phyloP scores from a whole-genome alignment of 257 asterid genomes.

The Apocynum venetum region DNA sequence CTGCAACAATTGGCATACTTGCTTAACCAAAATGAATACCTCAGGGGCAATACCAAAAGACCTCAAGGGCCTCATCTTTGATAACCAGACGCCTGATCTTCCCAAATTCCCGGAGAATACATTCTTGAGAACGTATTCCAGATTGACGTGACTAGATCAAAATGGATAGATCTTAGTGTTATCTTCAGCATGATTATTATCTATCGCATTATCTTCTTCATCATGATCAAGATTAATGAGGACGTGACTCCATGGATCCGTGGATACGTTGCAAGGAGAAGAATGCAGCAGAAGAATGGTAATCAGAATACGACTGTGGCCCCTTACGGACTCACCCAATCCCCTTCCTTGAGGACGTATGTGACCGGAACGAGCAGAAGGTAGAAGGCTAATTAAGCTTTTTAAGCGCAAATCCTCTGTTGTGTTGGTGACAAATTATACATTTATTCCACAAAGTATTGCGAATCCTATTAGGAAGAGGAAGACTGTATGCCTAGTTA shows the following conservation, averaged over 20 bases:
- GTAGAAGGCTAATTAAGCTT: conserved; percentile 11
- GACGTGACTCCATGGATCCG: conserved; percentile 97
- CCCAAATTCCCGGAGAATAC: conserved; percentile 91
- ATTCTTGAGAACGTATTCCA: conserved; percentile 78
- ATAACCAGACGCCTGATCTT: conserved; percentile 71
- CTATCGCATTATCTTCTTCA: conserved; percentile 84
- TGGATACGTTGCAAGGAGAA: conserved; percentile 77
- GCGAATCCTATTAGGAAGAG: too few species aligned
- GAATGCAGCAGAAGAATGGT: conserved; percentile 66
- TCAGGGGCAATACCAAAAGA: conserved; percentile 99
- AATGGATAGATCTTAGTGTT: conserved; percentile 82
- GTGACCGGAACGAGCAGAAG: conserved; percentile 32
- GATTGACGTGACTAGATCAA: conserved; percentile 70
- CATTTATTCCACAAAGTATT: too few species aligned
- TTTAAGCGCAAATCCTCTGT: too few species aligned
- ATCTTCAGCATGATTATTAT: conserved; percentile 73
- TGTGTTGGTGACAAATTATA: too few species aligned
- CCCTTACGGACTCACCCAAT: conserved; percentile 77
- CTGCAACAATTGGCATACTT: not conserved
- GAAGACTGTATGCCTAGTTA: too few species aligned
- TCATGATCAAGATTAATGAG: conserved; percentile 86
- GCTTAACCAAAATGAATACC: not conserved
- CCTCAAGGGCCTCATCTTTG: conserved; percentile 70
- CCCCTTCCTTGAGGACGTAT: conserved; percentile 83
- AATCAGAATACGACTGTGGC: conserved; percentile 57